Percentiles rank a stretch among this genome's conserved stretches.
phyloP scores from a whole-genome alignment of 2,329 filamentous ascomycete species.

The Arachnomyces sp. region DNA sequence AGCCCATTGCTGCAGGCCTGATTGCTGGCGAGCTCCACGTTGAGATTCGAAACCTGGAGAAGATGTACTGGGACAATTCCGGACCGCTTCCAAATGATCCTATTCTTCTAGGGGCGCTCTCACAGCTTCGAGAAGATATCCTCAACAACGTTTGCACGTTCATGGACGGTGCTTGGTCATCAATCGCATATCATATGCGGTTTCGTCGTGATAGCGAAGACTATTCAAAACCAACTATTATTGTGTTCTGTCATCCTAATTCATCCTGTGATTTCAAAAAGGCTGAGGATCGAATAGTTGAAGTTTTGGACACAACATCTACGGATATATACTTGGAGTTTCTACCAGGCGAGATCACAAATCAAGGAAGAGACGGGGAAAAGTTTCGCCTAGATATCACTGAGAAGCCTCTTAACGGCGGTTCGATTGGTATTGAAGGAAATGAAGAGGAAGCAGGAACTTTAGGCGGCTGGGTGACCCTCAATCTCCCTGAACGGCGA shows the following conservation, averaged over 20 bases:
- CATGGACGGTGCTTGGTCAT: not conserved
- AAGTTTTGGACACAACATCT: not conserved
- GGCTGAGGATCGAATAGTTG: not conserved
- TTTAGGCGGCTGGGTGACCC: too few species aligned
- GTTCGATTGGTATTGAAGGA: too few species aligned
- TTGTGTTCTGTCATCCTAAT: conserved; percentile 1
- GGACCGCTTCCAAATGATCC: not conserved
- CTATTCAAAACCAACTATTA: not conserved
- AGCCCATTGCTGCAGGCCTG: not conserved
- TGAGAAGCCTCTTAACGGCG: too few species aligned
- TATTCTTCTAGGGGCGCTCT: not conserved
- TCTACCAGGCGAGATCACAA: too few species aligned
- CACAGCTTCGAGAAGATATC: not conserved
- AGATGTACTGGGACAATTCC: conserved; percentile 1
- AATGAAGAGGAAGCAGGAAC: too few species aligned
- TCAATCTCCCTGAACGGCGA: too few species aligned
- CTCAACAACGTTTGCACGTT: not conserved
- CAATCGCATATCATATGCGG: not conserved
- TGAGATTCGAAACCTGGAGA: conserved; percentile 1
- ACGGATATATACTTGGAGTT: too few species aligned
- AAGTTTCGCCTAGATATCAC: too few species aligned
- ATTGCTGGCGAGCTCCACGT: not conserved
- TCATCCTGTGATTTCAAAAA: not conserved
- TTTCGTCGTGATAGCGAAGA: too few species aligned
- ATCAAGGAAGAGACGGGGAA: too few species aligned